phyloP scores from a whole-genome alignment of 2,329 filamentous ascomycete genomes.

The Nectriaceae sp. region DNA sequence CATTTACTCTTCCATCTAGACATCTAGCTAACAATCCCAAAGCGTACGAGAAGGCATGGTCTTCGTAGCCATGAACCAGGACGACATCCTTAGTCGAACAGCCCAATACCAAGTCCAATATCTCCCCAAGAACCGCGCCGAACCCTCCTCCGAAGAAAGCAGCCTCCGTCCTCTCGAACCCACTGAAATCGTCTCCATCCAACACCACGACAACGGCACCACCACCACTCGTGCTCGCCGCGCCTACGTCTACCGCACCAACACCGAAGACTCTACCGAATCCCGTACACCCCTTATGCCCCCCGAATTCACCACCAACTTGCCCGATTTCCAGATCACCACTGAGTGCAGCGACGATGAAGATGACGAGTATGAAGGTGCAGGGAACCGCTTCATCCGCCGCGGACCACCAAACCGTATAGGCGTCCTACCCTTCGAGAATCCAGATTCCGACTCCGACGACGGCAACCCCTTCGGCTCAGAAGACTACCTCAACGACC shows the following conservation, averaged over 20 bases:
- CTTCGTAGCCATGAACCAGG: slow-evolving; percentile 83
- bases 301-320: slow-evolving; percentile 50
- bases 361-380: slow-evolving; percentile 38
- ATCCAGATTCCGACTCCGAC: slow-evolving; percentile 41
- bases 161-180: slow-evolving; percentile 17
- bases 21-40: slow-evolving; percentile 26
- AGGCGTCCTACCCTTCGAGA: slow-evolving; percentile 57
- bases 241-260: slow-evolving; percentile 43
- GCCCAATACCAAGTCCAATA: slow-evolving; percentile 76
- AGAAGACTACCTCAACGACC: slow-evolving; percentile 28
- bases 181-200: slow-evolving; percentile 50
- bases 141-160: slow-evolving; percentile 18
- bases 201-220: slow-evolving; percentile 53
- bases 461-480: slow-evolving; percentile 30
- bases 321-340: slow-evolving; percentile 55
- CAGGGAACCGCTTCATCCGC: slow-evolving; percentile 30
- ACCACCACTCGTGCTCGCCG: slow-evolving; percentile 49
- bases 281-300: slow-evolving; percentile 57
- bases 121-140: slow-evolving; percentile 23
- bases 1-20: neutral
- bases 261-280: slow-evolving; percentile 44
- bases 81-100: slow-evolving; percentile 73
- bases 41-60: slow-evolving; percentile 91
- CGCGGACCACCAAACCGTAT: slow-evolving; percentile 51
- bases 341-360: slow-evolving; percentile 65